Evolutionary conservation across 768 basidiomycete genomes (phyloP).

Genomic region (Lactarius akahatsu): DNA sequence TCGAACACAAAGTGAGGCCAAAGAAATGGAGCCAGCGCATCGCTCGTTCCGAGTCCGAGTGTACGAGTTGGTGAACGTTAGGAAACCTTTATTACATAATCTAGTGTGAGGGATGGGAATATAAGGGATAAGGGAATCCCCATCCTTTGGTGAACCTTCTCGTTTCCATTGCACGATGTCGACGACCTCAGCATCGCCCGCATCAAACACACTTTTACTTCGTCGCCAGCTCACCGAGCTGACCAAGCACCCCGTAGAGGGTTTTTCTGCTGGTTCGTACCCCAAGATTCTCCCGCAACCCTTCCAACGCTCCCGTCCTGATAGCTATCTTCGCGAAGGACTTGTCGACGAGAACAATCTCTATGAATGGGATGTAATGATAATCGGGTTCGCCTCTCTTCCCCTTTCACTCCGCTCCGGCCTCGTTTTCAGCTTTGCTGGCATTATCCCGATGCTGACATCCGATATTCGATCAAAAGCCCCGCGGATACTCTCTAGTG

Average conservation of each 20-base stretch:
- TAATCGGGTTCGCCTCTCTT: slow-evolving; percentile 71
- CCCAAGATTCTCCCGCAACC: slow-evolving; percentile 33
- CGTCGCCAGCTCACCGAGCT: slow-evolving; percentile 81
- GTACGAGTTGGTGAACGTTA: background rate
- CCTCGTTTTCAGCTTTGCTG: background rate
- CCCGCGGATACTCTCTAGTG: slow-evolving; percentile 94
- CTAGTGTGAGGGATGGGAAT: background rate
- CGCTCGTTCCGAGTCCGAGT: background rate
- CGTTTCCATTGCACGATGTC: slow-evolving; percentile 30
- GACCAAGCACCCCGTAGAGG: slow-evolving; percentile 90
- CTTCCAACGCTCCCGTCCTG: slow-evolving; percentile 31
- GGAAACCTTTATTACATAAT: slow-evolving; percentile 13
- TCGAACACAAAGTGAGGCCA: slow-evolving; percentile 24
- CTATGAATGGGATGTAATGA: slow-evolving; percentile 94
- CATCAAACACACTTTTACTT: slow-evolving; percentile 57
- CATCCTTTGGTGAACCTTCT: background rate
- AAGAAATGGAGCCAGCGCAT: slow-evolving; percentile 18
- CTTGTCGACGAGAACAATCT: slow-evolving; percentile 94
- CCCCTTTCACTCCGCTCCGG: background rate
- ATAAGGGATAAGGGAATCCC: slow-evolving; percentile 6
- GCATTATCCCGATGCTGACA: slow-evolving; percentile 17
- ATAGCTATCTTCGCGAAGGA: slow-evolving; percentile 49
- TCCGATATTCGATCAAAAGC: slow-evolving; percentile 44
- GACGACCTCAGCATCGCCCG: slow-evolving; percentile 26
- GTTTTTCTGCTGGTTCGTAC: slow-evolving; percentile 85